phyloP scores from a whole-genome alignment of 1,139 yeast species.

The Torulaspora pretoriensis region DNA sequence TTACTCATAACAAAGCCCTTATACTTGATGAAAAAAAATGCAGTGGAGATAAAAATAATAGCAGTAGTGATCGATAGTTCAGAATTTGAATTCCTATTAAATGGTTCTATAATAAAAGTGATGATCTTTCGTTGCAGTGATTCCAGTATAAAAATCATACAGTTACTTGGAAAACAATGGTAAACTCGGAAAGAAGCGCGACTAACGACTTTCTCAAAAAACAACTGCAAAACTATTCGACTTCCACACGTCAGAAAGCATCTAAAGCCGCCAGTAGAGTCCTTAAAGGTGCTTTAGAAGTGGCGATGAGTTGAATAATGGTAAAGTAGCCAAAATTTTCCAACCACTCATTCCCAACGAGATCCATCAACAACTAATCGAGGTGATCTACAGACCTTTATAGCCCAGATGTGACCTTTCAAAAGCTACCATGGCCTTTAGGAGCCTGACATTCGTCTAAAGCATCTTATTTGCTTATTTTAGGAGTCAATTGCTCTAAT shows the following conservation, averaged over 20 bases:
- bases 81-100: conserved; percentile 9
- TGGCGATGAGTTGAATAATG: background rate
- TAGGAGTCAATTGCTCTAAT: no score
- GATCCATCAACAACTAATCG: background rate
- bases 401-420: no score
- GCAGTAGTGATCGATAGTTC: conserved; percentile 9
- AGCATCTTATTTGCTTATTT: no score
- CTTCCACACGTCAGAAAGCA: background rate
- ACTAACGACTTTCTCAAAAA: background rate
- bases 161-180: conserved; percentile 6
- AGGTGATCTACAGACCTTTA: background rate
- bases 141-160: conserved; percentile 14
- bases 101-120: conserved; percentile 11
- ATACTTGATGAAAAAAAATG: conserved; percentile 10
- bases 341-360: conserved; percentile 9
- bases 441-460: background rate
- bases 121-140: conserved; percentile 10
- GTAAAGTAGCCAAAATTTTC: conserved; percentile 11
- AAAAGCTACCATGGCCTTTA: background rate
- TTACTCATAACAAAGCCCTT: conserved; percentile 10
- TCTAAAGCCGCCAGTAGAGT: background rate
- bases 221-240: background rate
- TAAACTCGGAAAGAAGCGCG: conserved; percentile 2
- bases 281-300: background rate
- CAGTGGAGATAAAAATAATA: conserved; percentile 12